phyloP scores from a whole-genome alignment of 2,329 filamentous ascomycete genomes.

The Cladosporium sp. region DNA sequence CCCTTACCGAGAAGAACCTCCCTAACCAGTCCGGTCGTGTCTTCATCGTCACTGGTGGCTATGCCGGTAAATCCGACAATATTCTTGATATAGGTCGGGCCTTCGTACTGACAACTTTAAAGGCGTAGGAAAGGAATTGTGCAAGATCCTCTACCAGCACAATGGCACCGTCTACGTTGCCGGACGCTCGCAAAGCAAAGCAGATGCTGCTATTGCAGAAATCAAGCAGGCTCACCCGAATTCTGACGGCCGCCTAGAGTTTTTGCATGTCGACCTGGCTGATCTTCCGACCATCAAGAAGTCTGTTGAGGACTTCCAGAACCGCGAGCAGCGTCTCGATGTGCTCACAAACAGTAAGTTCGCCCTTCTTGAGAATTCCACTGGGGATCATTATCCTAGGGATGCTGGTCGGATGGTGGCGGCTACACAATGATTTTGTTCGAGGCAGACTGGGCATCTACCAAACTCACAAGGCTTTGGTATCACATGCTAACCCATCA shows the following conservation, averaged over 20 bases:
- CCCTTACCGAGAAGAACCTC: constrained; percentile 46
- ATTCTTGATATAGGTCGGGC: not conserved
- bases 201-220: constrained; percentile 45
- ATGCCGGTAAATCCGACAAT: constrained; percentile 35
- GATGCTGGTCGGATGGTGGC: not conserved
- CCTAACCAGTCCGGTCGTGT: constrained; percentile 47
- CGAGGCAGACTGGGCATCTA: not conserved
- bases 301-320: constrained; percentile 37
- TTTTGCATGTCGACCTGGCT: constrained; percentile 48
- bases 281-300: constrained; percentile 39
- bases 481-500: not conserved
- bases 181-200: constrained; percentile 50
- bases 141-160: constrained; percentile 54
- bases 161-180: constrained; percentile 60
- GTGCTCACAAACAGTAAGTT: constrained; percentile 43
- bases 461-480: not conserved
- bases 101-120: not conserved
- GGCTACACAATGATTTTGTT: not conserved
- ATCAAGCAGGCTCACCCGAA: constrained; percentile 42
- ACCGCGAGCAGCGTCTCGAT: constrained; percentile 41
- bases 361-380: not conserved
- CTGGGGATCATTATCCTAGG: no score
- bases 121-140: constrained; percentile 53
- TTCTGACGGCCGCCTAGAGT: constrained; percentile 45
- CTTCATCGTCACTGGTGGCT: constrained; percentile 55